Percentiles rank a stretch among this genome's conserved stretches.
These are phyloP conservation scores for Candida chauliodis DNA, from an alignment of 805 yeast genomes.

Conservation along the genomic window DNA sequence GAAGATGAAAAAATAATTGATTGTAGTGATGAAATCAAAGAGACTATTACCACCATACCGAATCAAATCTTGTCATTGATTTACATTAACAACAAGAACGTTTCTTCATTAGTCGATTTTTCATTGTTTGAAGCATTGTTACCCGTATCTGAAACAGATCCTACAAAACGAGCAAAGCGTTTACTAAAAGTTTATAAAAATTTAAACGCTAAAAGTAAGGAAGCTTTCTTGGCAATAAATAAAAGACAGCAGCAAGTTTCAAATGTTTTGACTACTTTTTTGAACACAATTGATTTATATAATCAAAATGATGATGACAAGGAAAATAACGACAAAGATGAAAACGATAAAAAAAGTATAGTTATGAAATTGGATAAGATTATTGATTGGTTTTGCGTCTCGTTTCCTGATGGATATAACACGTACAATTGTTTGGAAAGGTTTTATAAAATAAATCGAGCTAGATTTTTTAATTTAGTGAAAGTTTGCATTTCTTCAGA, in stretches of 20 bases:
- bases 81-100: conserved; percentile 67
- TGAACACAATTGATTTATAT: conserved; percentile 47
- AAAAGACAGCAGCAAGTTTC: conserved; percentile 65
- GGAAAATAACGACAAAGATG: conserved; percentile 15
- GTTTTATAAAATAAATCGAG: conserved; percentile 53
- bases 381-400: conserved; percentile 55
- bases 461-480: conserved; percentile 55
- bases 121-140: conserved; percentile 57
- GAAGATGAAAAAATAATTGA: conserved; percentile 19
- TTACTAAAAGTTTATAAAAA: conserved; percentile 45
- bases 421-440: conserved; percentile 49
- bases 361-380: conserved; percentile 48
- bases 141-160: conserved; percentile 47
- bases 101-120: conserved; percentile 64
- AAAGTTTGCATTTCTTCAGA: conserved; percentile 52
- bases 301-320: conserved; percentile 15
- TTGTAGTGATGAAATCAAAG: conserved; percentile 25
- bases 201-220: conserved; percentile 55
- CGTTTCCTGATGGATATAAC: conserved; percentile 52
- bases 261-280: conserved; percentile 45
- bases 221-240: conserved; percentile 66
- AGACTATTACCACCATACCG: conserved; percentile 53
- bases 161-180: conserved; percentile 48
- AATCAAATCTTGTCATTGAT: conserved; percentile 59
- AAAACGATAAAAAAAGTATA: conserved; percentile 15